A percentile compares a stretch with the other conserved stretches of the same genome.
phyloP scores from a whole-genome alignment of 2,329 filamentous ascomycete species.

The Fusarium poae region DNA sequence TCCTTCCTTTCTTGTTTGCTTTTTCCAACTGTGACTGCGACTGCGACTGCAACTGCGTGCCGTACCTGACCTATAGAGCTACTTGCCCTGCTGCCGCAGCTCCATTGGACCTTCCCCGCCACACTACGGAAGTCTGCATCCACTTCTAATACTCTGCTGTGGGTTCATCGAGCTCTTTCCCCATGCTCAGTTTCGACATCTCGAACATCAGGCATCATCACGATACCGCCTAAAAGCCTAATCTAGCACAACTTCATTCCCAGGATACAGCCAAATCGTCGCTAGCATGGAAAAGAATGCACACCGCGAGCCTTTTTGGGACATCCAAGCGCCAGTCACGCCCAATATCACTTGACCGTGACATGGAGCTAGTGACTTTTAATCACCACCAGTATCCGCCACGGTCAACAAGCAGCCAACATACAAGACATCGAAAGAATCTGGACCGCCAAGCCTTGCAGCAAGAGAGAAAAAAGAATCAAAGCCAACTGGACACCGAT shows the following conservation, averaged over 20 bases:
- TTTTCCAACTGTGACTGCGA: background rate
- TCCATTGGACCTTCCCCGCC: constrained; percentile 41
- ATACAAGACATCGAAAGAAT: constrained; percentile 36
- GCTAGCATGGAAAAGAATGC: constrained; percentile 16
- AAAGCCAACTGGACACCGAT: constrained; percentile 33
- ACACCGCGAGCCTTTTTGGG: constrained; percentile 15
- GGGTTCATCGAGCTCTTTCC: constrained; percentile 19
- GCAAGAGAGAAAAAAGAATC: constrained; percentile 2
- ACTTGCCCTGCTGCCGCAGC: constrained; percentile 14
- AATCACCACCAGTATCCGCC: constrained; percentile 27
- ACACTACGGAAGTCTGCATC: constrained; percentile 30
- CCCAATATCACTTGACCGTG: constrained; percentile 31
- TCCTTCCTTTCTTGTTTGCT: constrained; percentile 5
- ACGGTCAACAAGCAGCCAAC: constrained; percentile 33
- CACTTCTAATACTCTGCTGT: constrained; percentile 25
- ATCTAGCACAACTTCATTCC: constrained; percentile 10
- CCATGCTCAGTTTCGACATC: constrained; percentile 26
- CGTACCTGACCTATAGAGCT: constrained; percentile 7
- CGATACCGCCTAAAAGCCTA: constrained; percentile 25
- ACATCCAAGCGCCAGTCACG: constrained; percentile 22
- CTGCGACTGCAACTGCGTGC: constrained; percentile 12
- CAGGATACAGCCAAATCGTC: constrained; percentile 7
- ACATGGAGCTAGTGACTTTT: constrained; percentile 32
- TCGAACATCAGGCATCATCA: constrained; percentile 33
- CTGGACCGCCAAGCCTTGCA: constrained; percentile 20